These are phyloP conservation scores for Coniochaeta prunicola DNA, from an alignment of 2,329 filamentous ascomycete species.

Conservation along the genomic window DNA sequence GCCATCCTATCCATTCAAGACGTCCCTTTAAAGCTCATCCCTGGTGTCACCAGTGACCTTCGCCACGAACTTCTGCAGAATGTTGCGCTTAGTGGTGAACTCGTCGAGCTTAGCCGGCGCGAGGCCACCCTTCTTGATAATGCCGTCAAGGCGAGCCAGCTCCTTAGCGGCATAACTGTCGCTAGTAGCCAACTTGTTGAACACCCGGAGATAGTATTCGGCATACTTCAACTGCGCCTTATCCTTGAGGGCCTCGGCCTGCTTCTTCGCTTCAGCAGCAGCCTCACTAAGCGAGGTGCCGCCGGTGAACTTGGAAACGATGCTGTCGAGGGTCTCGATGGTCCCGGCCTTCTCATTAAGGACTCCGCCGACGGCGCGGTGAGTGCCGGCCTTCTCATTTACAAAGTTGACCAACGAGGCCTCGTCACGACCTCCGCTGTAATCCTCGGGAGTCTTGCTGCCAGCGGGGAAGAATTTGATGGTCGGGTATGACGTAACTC, in stretches of 20 bases:
- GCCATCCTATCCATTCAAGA: constrained; percentile 5
- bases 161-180: constrained; percentile 80
- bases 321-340: constrained; percentile 66
- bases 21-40: constrained; percentile 71
- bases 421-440: constrained; percentile 71
- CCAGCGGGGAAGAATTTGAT: constrained; percentile 97
- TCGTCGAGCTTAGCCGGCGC: constrained; percentile 85
- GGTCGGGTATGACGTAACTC: constrained; percentile 82
- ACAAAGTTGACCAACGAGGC: constrained; percentile 70
- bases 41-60: constrained; percentile 49
- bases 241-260: constrained; percentile 57
- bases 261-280: constrained; percentile 64
- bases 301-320: constrained; percentile 68
- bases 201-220: constrained; percentile 89
- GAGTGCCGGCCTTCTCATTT: constrained; percentile 83
- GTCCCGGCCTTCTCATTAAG: constrained; percentile 76
- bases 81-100: constrained; percentile 78
- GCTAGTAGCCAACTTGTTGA: constrained; percentile 75
- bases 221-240: constrained; percentile 66
- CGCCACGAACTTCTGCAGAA: constrained; percentile 69
- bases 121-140: constrained; percentile 81
- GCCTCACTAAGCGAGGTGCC: constrained; percentile 56
- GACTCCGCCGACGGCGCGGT: constrained; percentile 74
- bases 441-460: constrained; percentile 62
- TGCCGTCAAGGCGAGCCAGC: constrained; percentile 67